Base-by-base conservation (phyloP, 305 asterid species). In the Fraxinus dipetala region DNA sequence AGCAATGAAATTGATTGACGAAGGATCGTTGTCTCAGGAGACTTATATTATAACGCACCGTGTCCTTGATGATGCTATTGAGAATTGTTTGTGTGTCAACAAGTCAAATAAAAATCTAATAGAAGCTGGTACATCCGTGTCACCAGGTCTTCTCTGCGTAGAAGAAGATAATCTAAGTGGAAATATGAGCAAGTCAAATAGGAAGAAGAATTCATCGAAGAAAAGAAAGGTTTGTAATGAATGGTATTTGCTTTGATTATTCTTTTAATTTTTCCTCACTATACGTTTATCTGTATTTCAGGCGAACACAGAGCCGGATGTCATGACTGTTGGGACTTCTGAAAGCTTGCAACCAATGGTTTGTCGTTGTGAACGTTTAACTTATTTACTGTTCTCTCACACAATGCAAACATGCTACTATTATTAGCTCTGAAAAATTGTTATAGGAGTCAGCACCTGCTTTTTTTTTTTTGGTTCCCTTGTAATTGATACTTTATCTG, bases 281-380 rank as follows among this genome's bases (percentile, higher is more conserved):
- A 54, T 59, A 45, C 75, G 6, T 59, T 56, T 56, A 75, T 87
- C 63, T 61, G 3, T 84, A 35, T 85, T 85, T 89, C 90, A 96
- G 99, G 92, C 78, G 48, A 90, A 86, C 94, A 87, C 88, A 80
- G 99, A 96, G 82, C 82, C 89, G 5, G 98, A 93, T 82, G 90
- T 91, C 81, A 84, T 91, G 54, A 77, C 94, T 34, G 94, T 88
- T 65, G 96, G 95, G 77, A 75, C 96, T 7, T 83, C 94, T 34
- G 99, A 94, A 45, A 87, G 89, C 87, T 87, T 96, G 87, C 98
- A 91, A 86, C 98, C 92, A 88, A 88, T 96, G 96, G 98, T 96
- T 83, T 54, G 94, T 85, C 87, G 32, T 85, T 80, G 38, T 74
- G 63, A 75, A 83, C 78, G 5, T 75, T 59, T 78, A 81, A 35